phyloP scores from a whole-genome alignment of 495 filamentous ascomycete species.

The Elaphomyces granulatus region DNA sequence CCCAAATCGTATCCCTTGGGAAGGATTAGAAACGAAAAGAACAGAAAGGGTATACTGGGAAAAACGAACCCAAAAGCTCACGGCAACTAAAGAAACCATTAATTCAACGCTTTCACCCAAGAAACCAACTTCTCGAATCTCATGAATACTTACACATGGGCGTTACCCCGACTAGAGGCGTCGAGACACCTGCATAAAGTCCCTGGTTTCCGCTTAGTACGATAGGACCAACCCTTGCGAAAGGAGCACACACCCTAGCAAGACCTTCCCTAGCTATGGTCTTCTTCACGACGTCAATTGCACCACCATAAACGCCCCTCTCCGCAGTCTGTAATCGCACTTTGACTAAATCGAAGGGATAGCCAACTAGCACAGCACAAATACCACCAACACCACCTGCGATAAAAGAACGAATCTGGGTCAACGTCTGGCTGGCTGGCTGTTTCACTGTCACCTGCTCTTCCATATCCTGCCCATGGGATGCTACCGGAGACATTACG shows the following conservation, averaged over 20 bases:
- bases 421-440: conserved; percentile 28
- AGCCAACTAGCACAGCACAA: conserved; percentile 84
- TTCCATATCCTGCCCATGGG: too few relatives aligned
- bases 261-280: conserved; percentile 79
- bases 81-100: conserved; percentile 56
- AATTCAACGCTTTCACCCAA: too few relatives aligned
- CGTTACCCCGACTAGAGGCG: conserved; percentile 87
- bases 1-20: conserved; percentile 79
- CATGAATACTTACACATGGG: conserved; percentile 75
- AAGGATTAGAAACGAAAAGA: conserved; percentile 13
- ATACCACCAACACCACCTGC: conserved; percentile 90
- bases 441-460: too few relatives aligned
- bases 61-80: conserved; percentile 68
- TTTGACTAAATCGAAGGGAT: conserved; percentile 96
- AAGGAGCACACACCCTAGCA: conserved; percentile 33
- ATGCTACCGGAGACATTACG: too few relatives aligned
- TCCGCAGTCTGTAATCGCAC: conserved; percentile 93
- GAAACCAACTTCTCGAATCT: too few relatives aligned
- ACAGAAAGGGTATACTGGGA: too few relatives aligned
- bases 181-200: conserved; percentile 92
- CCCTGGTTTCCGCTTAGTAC: conserved; percentile 33
- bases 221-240: not conserved
- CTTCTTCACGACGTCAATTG: conserved; percentile 82
- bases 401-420: conserved; percentile 58
- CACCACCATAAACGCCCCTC: conserved; percentile 77